phyloP scores from a whole-genome alignment of 495 filamentous ascomycete genomes.

The Neurospora sp. region DNA sequence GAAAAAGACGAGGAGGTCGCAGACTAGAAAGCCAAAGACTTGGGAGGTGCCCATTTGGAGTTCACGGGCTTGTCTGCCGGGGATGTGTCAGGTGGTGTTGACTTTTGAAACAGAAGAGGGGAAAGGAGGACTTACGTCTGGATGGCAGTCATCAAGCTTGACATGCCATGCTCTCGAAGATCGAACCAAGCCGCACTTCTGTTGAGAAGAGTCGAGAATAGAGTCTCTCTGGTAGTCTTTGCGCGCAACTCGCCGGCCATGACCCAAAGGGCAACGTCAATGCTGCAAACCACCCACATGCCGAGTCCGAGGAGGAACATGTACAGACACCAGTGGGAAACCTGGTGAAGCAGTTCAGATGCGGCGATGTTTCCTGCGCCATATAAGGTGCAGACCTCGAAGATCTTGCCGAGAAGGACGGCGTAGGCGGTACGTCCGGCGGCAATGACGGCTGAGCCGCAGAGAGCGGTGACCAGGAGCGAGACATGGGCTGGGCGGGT shows the following conservation, averaged over 20 bases:
- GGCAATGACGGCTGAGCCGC: conserved; percentile 51
- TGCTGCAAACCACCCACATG: conserved; percentile 54
- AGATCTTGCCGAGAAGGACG: conserved; percentile 64
- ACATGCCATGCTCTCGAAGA: conserved; percentile 55
- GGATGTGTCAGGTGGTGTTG: too few relatives aligned
- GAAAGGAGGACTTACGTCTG: conserved; percentile 53
- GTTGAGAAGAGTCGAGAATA: conserved; percentile 57
- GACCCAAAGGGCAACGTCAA: conserved; percentile 59
- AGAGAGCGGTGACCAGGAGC: conserved; percentile 35
- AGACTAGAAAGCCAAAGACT: conserved; percentile 58
- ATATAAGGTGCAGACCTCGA: conserved; percentile 58
- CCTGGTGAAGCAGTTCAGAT: conserved; percentile 40
- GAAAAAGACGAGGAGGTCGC: conserved; percentile 49
- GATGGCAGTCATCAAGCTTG: conserved; percentile 56
- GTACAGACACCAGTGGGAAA: conserved; percentile 46
- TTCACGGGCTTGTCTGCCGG: conserved; percentile 63
- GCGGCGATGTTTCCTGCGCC: conserved; percentile 43
- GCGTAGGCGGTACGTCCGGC: conserved; percentile 53
- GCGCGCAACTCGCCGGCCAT: conserved; percentile 75
- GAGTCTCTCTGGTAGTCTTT: conserved; percentile 44
- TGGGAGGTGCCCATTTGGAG: conserved; percentile 72
- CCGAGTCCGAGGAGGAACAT: conserved; percentile 50
- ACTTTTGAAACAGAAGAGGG: too few relatives aligned
- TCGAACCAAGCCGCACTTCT: conserved; percentile 85
- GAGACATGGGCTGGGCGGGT: conserved; percentile 51